These are phyloP conservation scores for Lactarius evosmus DNA, from an alignment of 768 basidiomycete species.

Conservation along the genomic window DNA sequence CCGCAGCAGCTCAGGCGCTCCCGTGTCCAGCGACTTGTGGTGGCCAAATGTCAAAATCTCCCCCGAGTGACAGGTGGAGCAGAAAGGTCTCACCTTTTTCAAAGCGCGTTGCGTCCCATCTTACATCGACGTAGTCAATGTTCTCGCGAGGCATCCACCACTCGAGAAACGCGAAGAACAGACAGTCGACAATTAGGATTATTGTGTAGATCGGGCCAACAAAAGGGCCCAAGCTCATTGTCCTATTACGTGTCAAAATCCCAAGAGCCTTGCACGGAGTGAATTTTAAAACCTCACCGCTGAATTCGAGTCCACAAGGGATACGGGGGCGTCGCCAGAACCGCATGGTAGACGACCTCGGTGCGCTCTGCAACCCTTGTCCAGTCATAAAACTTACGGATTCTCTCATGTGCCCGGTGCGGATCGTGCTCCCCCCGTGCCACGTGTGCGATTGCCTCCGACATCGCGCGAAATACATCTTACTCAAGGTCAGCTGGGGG, in stretches of 20 bases:
- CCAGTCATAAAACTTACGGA: constrained; percentile 89
- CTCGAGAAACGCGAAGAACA: constrained; percentile 84
- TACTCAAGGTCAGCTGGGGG: constrained; percentile 2
- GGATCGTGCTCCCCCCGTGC: constrained; percentile 70
- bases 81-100: constrained; percentile 31
- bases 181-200: constrained; percentile 84
- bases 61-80: neutral
- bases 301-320: constrained; percentile 77
- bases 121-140: constrained; percentile 67
- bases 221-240: constrained; percentile 71
- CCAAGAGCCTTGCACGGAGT: neutral
- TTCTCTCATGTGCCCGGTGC: constrained; percentile 65
- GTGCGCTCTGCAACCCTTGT: constrained; percentile 71
- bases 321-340: constrained; percentile 55
- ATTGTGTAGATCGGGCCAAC: constrained; percentile 86
- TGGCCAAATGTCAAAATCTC: neutral
- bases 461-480: constrained; percentile 86
- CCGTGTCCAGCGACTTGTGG: constrained; percentile 15
- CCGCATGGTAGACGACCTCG: constrained; percentile 75
- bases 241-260: constrained; percentile 42
- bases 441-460: constrained; percentile 74
- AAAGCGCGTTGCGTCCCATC: constrained; percentile 52
- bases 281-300: constrained; percentile 45
- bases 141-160: constrained; percentile 77
- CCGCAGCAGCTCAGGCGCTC: neutral